These are phyloP conservation scores for Aspergillus thermomutatus DNA, from an alignment of 2,329 filamentous ascomycete genomes.

Conservation along the genomic window DNA sequence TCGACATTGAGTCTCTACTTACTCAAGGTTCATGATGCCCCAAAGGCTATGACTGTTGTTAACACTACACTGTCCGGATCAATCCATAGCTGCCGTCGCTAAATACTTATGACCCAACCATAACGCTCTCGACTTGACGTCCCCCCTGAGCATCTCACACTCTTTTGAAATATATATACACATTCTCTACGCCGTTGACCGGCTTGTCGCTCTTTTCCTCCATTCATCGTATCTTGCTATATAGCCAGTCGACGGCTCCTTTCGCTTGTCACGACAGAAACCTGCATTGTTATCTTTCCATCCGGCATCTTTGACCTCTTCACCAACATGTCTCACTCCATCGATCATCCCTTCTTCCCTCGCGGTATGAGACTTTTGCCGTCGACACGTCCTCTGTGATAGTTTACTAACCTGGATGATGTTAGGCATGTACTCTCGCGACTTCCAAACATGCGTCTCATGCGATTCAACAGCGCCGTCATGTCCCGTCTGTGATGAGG, in stretches of 20 bases:
- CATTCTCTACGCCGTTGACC: conserved; percentile 29
- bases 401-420: background rate
- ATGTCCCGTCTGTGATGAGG: conserved; percentile 57
- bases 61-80: conserved; percentile 9
- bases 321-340: conserved; percentile 27
- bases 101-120: conserved; percentile 25
- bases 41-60: conserved; percentile 23
- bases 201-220: conserved; percentile 23
- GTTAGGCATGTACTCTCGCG: conserved; percentile 17
- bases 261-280: conserved; percentile 6
- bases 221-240: background rate
- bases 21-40: conserved; percentile 11
- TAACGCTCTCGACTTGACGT: conserved; percentile 37
- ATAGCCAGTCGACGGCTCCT: conserved; percentile 2
- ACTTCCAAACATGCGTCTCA: conserved; percentile 49
- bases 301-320: conserved; percentile 3
- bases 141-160: conserved; percentile 27
- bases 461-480: conserved; percentile 53
- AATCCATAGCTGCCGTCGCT: conserved; percentile 16
- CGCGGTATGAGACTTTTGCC: conserved; percentile 16
- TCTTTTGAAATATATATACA: conserved; percentile 19
- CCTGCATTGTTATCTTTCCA: background rate
- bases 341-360: conserved; percentile 18
- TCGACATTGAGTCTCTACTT: conserved; percentile 7
- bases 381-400: background rate